Evolutionary conservation across 345 rosid species (phyloP).

Genomic region (Bretschneidera sinensis): DNA sequence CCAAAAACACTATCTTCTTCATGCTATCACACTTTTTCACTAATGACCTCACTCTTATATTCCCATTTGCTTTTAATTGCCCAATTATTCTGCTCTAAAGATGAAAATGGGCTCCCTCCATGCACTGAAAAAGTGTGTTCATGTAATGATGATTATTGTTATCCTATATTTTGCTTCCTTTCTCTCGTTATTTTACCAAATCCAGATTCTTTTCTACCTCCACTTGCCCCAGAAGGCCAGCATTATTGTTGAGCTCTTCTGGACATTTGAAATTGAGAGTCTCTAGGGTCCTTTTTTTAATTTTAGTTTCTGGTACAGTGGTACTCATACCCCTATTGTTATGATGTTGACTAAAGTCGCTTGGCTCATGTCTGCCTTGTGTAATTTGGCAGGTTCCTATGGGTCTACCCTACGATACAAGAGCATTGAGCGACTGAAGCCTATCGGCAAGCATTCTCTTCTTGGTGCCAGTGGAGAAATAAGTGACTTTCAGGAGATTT

Average conservation of each 20-base stretch:
- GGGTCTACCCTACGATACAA: constrained; percentile 94
- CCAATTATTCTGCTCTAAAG: no score
- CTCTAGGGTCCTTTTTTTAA: neutral
- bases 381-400: constrained; percentile 64
- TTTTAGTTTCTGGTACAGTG: neutral
- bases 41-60: no score
- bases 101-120: no score
- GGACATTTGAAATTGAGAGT: neutral
- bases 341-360: neutral
- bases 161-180: no score
- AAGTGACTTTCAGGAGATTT: constrained; percentile 95
- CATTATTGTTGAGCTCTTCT: neutral
- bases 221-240: neutral
- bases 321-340: neutral
- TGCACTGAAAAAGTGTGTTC: no score
- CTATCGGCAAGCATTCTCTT: constrained; percentile 92
- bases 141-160: no score
- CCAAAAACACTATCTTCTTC: no score
- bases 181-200: no score
- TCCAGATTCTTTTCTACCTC: neutral
- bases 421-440: constrained; percentile 78
- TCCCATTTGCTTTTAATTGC: no score
- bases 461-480: constrained; percentile 96
- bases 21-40: no score
- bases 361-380: neutral